Base-by-base conservation (phyloP, 805 yeast genomes). In the Metschnikowia shivogae region DNA sequence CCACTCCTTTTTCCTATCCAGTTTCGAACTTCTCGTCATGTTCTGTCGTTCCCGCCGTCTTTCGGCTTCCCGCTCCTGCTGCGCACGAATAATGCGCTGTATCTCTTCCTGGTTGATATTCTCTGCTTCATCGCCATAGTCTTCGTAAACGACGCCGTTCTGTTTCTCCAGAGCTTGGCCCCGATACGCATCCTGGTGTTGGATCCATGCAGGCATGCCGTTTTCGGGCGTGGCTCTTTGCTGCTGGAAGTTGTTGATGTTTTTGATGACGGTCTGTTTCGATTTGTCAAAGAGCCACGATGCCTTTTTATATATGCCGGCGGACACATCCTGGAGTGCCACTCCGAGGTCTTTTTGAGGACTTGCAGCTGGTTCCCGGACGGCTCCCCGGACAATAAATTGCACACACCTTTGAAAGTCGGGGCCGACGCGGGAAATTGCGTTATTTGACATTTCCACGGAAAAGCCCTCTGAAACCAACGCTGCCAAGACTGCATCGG, bases 401-500 rank as follows among this genome's bases (percentile, higher is more conserved):
- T 80, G 78, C 17, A 86, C 84, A 27, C 95, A 89, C 20, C 68
- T 73, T 46, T 82, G 78, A 7, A 86, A 68, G 52, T 84, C 78
- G 5, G 73, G 59, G 0, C 89, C 87, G 0, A 82, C 78, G 37
- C 69, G 64, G 6, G 64, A 72, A 31, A 88, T 68, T 0, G 95
- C 95, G 2, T 65, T 63, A 22, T 71, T 74, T 4, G 93, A 81
- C 42, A 72, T 77, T 1, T 78, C 81, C 1, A 76, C 66, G 1
- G 83, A 63, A 56, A 88, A 88, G 2, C 96, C 96, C 80, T 88
- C 88, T 47, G 87, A 93, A 2, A 86, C 63, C 35, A 87, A 68
- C 53, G 81, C 86, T 0, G 92, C 92, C 13, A 86, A 58, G 1
- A 80, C 71, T 34, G 65, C 66, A 51, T 81, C 86, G 36, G 62